Conservation (phyloP, 495 filamentous ascomycete genomes). For the Alectoria sarmentosa region DNA sequence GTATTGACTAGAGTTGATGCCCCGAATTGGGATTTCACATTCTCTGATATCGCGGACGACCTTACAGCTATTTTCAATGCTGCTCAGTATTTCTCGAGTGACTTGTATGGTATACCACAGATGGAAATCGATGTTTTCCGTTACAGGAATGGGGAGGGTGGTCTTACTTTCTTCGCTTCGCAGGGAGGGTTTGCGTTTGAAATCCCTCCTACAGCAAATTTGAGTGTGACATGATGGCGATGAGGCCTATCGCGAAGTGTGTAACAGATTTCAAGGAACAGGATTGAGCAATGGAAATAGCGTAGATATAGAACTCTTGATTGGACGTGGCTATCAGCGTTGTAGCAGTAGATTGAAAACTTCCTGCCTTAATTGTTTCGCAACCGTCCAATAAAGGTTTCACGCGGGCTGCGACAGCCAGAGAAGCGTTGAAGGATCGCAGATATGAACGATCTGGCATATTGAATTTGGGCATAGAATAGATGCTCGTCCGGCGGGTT, state of each 20-base stretch:
- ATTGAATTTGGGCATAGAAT: conserved; percentile 9
- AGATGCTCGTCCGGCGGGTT: conserved; percentile 14
- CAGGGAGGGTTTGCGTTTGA: not conserved
- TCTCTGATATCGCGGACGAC: not conserved
- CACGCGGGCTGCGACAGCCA: not conserved
- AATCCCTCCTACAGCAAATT: not conserved
- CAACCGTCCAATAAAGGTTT: not conserved
- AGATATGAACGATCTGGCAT: not conserved
- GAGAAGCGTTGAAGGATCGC: not conserved
- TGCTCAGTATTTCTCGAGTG: not conserved
- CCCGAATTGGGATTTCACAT: not conserved
- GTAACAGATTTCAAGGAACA: not conserved
- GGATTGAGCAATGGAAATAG: not conserved
- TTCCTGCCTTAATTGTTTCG: not conserved
- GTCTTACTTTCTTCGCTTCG: not conserved
- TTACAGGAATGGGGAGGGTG: not conserved
- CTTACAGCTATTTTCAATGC: not conserved
- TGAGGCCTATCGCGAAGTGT: not conserved
- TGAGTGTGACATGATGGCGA: not conserved
- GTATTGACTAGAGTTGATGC: not conserved
- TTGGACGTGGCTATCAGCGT: too few species aligned
- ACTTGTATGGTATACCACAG: not conserved
- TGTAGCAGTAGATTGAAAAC: not conserved
- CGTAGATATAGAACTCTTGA: not conserved
- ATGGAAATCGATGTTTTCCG: not conserved